phyloP scores from a whole-genome alignment of 2,329 filamentous ascomycete species.

The Aaosphaeria arxii region DNA sequence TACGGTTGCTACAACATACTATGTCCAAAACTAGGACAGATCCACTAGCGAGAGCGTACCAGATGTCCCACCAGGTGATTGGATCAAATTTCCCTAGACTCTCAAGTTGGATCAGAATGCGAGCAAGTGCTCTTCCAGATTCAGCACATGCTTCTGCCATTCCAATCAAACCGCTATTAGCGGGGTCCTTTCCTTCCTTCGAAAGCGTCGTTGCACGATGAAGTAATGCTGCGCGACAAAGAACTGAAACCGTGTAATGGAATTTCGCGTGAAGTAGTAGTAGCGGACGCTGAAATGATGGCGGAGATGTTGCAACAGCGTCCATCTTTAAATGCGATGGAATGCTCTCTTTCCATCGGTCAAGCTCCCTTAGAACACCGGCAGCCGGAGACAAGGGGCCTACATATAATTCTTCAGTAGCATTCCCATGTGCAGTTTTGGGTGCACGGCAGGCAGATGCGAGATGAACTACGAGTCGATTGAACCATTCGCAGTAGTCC shows the following conservation, averaged over 20 bases:
- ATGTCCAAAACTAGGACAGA: constrained; percentile 40
- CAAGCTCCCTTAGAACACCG: constrained; percentile 37
- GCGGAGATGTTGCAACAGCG: constrained; percentile 28
- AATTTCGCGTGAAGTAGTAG: constrained; percentile 40
- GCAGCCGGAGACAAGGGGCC: constrained; percentile 39
- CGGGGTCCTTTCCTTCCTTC: constrained; percentile 22
- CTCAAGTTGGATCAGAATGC: constrained; percentile 36
- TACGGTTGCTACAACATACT: constrained; percentile 24
- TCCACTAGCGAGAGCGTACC: constrained; percentile 38
- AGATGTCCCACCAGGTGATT: constrained; percentile 43
- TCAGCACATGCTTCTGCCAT: constrained; percentile 39
- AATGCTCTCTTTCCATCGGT: constrained; percentile 37
- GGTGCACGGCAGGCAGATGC: constrained; percentile 38
- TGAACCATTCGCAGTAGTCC: constrained; percentile 40
- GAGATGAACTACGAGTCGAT: constrained; percentile 35
- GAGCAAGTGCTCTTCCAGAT: constrained; percentile 33
- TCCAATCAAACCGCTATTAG: constrained; percentile 22
- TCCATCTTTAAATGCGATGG: constrained; percentile 38
- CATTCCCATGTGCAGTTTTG: constrained; percentile 24
- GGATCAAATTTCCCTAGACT: constrained; percentile 37
- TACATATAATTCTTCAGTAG: constrained; percentile 37
- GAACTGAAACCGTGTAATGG: constrained; percentile 39
- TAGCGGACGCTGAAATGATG: constrained; percentile 36
- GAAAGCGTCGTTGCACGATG: constrained; percentile 31
- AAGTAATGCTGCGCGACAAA: constrained; percentile 40